phyloP scores from a whole-genome alignment of 176 grass and related monocot genomes.

The Cenchrus fungigraminus region DNA sequence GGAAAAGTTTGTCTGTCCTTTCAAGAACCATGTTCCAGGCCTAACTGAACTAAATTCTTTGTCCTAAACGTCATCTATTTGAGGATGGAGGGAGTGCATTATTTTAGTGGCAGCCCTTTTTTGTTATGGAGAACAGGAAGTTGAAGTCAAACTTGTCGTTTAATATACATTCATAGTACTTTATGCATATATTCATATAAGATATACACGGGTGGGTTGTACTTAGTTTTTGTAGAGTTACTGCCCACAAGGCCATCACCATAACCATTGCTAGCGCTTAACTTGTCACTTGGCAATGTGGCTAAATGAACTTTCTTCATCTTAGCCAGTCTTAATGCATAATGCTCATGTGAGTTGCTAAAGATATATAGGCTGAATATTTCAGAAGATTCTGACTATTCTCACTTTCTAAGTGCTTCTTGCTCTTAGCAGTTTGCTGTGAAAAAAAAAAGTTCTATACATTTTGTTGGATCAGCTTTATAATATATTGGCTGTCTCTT shows the following conservation, averaged over 20 bases:
- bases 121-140: too few species aligned
- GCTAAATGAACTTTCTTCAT: background rate
- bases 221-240: background rate
- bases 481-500: background rate
- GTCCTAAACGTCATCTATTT: background rate
- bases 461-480: background rate
- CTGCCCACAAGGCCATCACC: background rate
- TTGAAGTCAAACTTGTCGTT: too few species aligned
- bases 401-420: background rate
- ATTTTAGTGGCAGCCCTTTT: too few species aligned
- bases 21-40: constrained; percentile 29
- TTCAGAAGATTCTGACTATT: background rate
- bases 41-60: background rate
- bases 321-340: background rate
- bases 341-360: background rate
- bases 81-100: background rate
- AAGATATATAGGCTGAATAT: background rate
- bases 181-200: too few species aligned
- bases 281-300: background rate
- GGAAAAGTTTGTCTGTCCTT: constrained; percentile 37
- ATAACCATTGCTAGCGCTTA: background rate
- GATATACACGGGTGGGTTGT: background rate
- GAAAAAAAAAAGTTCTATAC: too few species aligned
- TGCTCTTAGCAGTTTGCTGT: background rate
- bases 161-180: too few species aligned